Evolutionary conservation across 352 stramenopile genomes (phyloP).

Genomic region (Phytophthora capsici): DNA sequence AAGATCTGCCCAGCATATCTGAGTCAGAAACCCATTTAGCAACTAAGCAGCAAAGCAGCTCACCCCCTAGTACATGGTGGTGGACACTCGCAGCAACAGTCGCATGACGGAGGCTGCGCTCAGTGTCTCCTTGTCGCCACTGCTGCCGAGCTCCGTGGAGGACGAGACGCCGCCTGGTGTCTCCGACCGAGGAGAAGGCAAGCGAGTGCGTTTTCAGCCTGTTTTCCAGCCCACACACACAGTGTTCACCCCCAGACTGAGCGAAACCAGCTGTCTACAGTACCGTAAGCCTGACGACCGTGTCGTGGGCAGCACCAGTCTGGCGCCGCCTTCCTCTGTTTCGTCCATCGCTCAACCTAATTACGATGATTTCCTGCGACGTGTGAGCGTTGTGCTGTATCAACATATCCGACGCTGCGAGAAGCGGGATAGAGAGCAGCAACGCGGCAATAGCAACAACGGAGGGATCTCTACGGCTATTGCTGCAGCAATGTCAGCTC

Average conservation of each 20-base stretch:
- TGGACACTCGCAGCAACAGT: constrained; percentile 43
- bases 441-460: constrained; percentile 30
- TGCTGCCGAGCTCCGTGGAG: constrained; percentile 81
- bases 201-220: constrained; percentile 75
- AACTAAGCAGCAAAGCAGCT: background rate
- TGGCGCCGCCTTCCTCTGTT: constrained; percentile 73
- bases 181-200: constrained; percentile 20
- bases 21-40: constrained; percentile 20
- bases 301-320: constrained; percentile 60
- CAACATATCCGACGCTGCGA: constrained; percentile 90
- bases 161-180: constrained; percentile 44
- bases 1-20: constrained; percentile 23
- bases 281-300: constrained; percentile 86
- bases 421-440: constrained; percentile 75
- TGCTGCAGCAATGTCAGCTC: constrained; percentile 28
- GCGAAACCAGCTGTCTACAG: constrained; percentile 66
- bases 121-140: constrained; percentile 79
- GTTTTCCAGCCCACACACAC: constrained; percentile 86
- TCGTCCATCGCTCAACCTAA: constrained; percentile 90
- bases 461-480: constrained; percentile 25
- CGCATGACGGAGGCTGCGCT: constrained; percentile 56
- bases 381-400: constrained; percentile 90
- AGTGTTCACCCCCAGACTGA: constrained; percentile 82
- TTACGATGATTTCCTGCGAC: constrained; percentile 90
- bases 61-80: constrained; percentile 40